Conservation (phyloP, 2,329 filamentous ascomycete genomes). For the Fusarium anthophilum region DNA sequence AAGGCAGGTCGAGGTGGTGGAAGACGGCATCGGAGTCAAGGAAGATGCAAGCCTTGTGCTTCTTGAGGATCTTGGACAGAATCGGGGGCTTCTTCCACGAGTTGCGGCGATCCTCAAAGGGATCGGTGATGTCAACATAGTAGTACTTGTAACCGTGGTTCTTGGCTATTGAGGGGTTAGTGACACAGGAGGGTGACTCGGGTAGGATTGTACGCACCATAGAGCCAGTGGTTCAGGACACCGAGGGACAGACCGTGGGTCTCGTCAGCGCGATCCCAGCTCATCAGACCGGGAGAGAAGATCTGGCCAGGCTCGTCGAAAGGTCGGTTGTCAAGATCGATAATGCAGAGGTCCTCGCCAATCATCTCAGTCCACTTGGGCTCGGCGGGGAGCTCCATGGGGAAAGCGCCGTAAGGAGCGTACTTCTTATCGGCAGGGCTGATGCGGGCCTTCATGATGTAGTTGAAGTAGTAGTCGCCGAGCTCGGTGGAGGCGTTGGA, state of each 20-base stretch:
- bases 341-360: slow-evolving; percentile 55
- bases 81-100: slow-evolving; percentile 58
- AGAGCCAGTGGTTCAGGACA: slow-evolving; percentile 57
- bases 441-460: slow-evolving; percentile 44
- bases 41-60: slow-evolving; percentile 56
- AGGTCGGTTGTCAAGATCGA: slow-evolving; percentile 55
- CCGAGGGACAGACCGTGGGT: slow-evolving; percentile 53
- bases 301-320: slow-evolving; percentile 50
- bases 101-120: slow-evolving; percentile 53
- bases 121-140: slow-evolving; percentile 51
- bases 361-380: slow-evolving; percentile 47
- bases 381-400: slow-evolving; percentile 44
- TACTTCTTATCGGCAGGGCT: slow-evolving; percentile 42
- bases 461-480: slow-evolving; percentile 46
- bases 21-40: slow-evolving; percentile 58
- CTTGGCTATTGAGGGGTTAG: slow-evolving; percentile 48
- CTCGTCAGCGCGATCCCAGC: slow-evolving; percentile 46
- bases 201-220: slow-evolving; percentile 42
- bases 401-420: slow-evolving; percentile 46
- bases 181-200: neutral
- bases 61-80: slow-evolving; percentile 53
- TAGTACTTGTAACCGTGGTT: slow-evolving; percentile 60
- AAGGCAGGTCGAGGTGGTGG: slow-evolving; percentile 53
- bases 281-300: slow-evolving; percentile 48
- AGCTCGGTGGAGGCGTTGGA: slow-evolving; percentile 39